These are phyloP conservation scores for Phytophthora sansomeana DNA, from an alignment of 352 stramenopile species.

Conservation along the genomic window DNA sequence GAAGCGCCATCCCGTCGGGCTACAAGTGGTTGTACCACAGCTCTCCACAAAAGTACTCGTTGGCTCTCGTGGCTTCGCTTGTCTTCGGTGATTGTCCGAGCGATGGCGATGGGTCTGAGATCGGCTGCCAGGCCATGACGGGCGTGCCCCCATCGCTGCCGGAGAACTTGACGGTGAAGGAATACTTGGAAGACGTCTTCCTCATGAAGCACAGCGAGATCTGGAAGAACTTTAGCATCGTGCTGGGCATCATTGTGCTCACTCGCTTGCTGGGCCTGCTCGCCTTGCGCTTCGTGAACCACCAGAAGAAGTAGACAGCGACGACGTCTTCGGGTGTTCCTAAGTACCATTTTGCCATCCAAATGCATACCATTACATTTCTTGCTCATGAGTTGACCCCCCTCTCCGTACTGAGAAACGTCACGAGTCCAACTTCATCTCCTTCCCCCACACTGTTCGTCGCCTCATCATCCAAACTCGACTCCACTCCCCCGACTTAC, in stretches of 20 bases:
- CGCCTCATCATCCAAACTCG: too few relatives aligned
- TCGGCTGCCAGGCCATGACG: slow-evolving; percentile 15
- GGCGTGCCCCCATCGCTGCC: slow-evolving; percentile 13
- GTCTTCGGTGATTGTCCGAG: slow-evolving; percentile 13
- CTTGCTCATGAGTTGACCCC: too few relatives aligned
- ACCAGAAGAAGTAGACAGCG: slow-evolving; percentile 11
- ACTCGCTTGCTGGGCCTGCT: slow-evolving; percentile 86
- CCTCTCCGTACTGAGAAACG: too few relatives aligned
- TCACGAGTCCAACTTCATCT: too few relatives aligned
- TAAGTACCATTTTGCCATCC: too few relatives aligned
- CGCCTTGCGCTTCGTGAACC: slow-evolving; percentile 35
- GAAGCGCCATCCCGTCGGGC: neutral
- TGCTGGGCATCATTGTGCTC: slow-evolving; percentile 23
- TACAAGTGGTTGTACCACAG: slow-evolving; percentile 16
- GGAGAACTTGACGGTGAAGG: slow-evolving; percentile 35
- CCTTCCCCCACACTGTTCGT: too few relatives aligned
- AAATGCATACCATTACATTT: too few relatives aligned
- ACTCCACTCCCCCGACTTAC: too few relatives aligned
- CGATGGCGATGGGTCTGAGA: neutral
- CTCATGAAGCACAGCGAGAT: slow-evolving; percentile 19
- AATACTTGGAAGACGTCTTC: slow-evolving; percentile 36
- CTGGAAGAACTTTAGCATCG: slow-evolving; percentile 27
- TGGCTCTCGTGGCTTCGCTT: neutral
- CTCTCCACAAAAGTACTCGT: slow-evolving; percentile 8
- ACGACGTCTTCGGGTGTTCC: too few relatives aligned